These are phyloP conservation scores for Ceratocystis diversiconidia DNA, from an alignment of 2,329 filamentous ascomycete species.

Conservation along the genomic window DNA sequence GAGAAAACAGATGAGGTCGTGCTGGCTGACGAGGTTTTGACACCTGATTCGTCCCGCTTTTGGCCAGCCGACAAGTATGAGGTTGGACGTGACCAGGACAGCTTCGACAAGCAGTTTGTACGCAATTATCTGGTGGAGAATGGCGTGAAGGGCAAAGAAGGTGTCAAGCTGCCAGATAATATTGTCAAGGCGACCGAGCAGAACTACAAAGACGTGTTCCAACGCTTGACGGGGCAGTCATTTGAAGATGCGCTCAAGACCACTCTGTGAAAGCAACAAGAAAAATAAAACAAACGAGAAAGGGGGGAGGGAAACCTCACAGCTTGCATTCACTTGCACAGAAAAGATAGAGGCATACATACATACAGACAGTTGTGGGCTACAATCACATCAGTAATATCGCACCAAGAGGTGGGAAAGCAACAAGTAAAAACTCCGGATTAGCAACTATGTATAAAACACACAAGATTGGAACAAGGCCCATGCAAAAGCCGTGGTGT, in stretches of 20 bases:
- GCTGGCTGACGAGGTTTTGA: conserved; percentile 67
- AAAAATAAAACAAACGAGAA: background rate
- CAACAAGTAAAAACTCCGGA: conserved; percentile 4
- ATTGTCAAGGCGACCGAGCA: conserved; percentile 52
- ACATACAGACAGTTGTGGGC: background rate
- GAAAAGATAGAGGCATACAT: background rate
- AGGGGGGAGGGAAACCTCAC: background rate
- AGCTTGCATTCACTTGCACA: background rate
- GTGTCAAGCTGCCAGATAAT: conserved; percentile 49
- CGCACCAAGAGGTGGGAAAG: background rate
- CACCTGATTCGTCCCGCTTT: conserved; percentile 72
- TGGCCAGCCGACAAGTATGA: conserved; percentile 57
- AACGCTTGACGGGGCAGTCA: conserved; percentile 44
- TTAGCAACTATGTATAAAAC: conserved; percentile 2
- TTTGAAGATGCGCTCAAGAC: conserved; percentile 25
- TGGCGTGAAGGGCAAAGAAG: conserved; percentile 36
- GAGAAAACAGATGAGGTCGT: conserved; percentile 24
- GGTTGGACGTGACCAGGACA: conserved; percentile 60
- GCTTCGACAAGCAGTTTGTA: conserved; percentile 78
- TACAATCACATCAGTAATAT: background rate
- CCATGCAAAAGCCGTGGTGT: background rate
- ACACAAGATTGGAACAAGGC: conserved; percentile 2
- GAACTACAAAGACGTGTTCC: conserved; percentile 65
- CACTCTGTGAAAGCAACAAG: background rate
- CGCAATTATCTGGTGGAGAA: conserved; percentile 66